Percentiles rank a stretch among this genome's conserved stretches.
Evolutionary conservation across 2,329 filamentous ascomycete genomes (phyloP).

Genomic region (Talaromyces verruculosus): DNA sequence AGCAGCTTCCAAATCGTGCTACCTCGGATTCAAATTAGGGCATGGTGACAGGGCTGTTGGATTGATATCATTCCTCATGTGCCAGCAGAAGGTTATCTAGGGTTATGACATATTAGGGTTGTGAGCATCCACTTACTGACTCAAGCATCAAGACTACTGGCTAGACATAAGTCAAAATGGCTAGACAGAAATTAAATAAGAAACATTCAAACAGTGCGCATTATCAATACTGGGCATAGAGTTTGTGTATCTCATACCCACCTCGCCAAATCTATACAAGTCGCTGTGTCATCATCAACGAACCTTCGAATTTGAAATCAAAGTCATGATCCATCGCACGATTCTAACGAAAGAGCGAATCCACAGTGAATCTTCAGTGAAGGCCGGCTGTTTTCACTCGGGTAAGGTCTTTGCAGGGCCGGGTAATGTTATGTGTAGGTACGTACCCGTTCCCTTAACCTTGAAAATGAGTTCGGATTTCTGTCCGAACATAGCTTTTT

Average conservation of each 20-base stretch:
- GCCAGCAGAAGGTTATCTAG: background rate
- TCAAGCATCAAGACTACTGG: background rate
- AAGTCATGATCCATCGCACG: background rate
- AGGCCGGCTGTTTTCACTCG: background rate
- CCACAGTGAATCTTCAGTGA: background rate
- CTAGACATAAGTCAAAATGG: background rate
- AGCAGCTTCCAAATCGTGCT: too few relatives aligned
- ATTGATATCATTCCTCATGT: background rate
- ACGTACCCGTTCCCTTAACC: constrained; percentile 1
- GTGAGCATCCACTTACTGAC: background rate
- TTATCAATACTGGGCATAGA: background rate
- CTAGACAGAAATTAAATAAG: background rate
- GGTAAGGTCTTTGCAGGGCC: background rate
- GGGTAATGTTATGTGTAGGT: background rate
- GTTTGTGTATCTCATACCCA: background rate
- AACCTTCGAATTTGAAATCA: background rate
- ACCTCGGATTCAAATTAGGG: background rate
- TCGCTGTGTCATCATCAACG: background rate
- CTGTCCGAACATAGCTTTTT: constrained; percentile 7
- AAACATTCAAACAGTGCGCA: background rate
- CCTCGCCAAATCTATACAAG: background rate
- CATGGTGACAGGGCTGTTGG: background rate
- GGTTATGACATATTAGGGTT: background rate
- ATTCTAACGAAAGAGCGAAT: background rate
- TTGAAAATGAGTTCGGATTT: constrained; percentile 1